Evolutionary conservation across 2,329 filamentous ascomycete genomes (phyloP).

Genomic region (Ceratocystis alfenasii): DNA sequence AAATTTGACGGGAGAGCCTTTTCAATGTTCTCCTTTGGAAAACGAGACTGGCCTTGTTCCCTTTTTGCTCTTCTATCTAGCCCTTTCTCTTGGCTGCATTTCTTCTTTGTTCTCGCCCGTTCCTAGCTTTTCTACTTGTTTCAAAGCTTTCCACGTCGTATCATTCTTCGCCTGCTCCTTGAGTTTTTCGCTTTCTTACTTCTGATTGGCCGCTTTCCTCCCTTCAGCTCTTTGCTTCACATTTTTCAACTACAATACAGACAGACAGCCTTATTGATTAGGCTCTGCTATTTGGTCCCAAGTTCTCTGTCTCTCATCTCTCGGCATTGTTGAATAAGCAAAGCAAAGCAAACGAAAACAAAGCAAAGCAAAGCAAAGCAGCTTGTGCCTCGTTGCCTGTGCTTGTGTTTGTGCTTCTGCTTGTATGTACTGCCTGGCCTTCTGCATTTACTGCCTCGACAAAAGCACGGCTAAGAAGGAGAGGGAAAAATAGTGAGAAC

Average conservation of each 20-base stretch:
- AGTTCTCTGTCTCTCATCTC: too few relatives aligned
- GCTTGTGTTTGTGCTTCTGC: too few relatives aligned
- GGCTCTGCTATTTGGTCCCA: too few relatives aligned
- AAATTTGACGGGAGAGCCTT: background rate
- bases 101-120: background rate
- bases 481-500: background rate
- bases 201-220: background rate
- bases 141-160: background rate
- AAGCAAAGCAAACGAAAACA: too few relatives aligned
- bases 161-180: background rate
- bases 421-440: too few relatives aligned
- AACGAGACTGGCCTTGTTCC: background rate
- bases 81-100: background rate
- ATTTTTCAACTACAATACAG: background rate
- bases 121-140: background rate
- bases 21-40: background rate
- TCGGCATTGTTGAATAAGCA: too few relatives aligned
- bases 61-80: slow-evolving; percentile 9
- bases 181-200: background rate
- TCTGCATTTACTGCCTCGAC: too few relatives aligned
- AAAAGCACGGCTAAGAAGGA: background rate
- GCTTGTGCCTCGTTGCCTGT: too few relatives aligned
- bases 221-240: background rate
- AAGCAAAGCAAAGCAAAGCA: too few relatives aligned
- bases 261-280: too few relatives aligned